Percentiles rank a stretch among this genome's conserved stretches.
Evolutionary conservation across 192 early-diverging fungal species (phyloP).

Genomic region (Lobosporangium transversale): DNA sequence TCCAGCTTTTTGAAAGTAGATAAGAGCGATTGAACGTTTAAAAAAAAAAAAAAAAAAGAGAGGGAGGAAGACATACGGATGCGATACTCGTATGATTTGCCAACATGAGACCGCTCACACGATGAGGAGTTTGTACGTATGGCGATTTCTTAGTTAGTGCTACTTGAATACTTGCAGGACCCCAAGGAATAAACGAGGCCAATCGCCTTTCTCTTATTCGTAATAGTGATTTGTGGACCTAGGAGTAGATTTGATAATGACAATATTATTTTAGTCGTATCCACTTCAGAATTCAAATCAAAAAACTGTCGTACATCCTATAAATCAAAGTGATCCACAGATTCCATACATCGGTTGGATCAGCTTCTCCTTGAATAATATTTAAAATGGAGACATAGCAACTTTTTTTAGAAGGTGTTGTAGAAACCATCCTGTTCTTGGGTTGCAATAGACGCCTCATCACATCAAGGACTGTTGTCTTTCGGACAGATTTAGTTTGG

Average conservation of each 20-base stretch:
- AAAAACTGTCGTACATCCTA: too few relatives aligned
- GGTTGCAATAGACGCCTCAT: slow-evolving; percentile 96
- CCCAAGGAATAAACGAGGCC: slow-evolving; percentile 99
- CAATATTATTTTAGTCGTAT: too few relatives aligned
- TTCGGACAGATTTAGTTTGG: slow-evolving; percentile 90
- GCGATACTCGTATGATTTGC: slow-evolving; percentile 92
- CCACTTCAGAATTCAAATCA: too few relatives aligned
- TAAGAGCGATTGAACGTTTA: too few relatives aligned
- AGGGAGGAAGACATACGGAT: slow-evolving; percentile 10
- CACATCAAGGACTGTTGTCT: slow-evolving; percentile 97
- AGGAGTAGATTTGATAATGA: too few relatives aligned
- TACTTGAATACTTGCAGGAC: slow-evolving; percentile 98
- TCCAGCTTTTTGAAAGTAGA: too few relatives aligned
- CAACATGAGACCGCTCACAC: slow-evolving; percentile 97
- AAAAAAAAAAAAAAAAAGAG: too few relatives aligned
- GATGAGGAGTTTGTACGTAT: slow-evolving; percentile 90
- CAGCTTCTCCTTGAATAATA: slow-evolving; percentile 99
- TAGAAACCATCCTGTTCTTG: slow-evolving; percentile 98
- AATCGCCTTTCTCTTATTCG: slow-evolving; percentile 93
- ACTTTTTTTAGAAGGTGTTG: slow-evolving; percentile 85
- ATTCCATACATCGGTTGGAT: slow-evolving; percentile 90
- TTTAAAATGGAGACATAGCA: slow-evolving; percentile 99
- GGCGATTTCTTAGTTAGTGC: slow-evolving; percentile 94
- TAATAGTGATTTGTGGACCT: slow-evolving; percentile 98
- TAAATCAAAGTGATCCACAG: background rate